phyloP scores from a whole-genome alignment of 352 stramenopile genomes.

The Globisporangium solare region DNA sequence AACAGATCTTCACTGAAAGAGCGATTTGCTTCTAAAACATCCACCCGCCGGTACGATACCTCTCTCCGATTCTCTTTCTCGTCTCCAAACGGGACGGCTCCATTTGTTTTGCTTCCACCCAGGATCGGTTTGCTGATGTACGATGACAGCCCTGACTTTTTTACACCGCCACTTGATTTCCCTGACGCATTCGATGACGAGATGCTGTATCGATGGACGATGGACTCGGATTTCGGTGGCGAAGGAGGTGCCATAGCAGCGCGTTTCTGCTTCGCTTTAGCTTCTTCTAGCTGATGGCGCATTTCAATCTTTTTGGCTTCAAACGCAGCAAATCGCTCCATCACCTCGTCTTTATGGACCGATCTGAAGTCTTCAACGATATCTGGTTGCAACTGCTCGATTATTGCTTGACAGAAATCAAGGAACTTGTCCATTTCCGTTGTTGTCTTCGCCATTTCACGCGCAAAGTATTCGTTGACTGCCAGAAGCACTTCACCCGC shows the following conservation, averaged over 20 bases:
- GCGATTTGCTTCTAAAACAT: constrained; percentile 64
- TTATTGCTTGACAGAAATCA: constrained; percentile 56
- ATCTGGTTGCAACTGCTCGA: constrained; percentile 62
- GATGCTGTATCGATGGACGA: constrained; percentile 32
- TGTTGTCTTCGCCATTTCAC: constrained; percentile 61
- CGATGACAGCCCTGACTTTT: constrained; percentile 34
- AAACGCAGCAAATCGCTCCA: constrained; percentile 73
- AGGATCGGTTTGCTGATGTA: constrained; percentile 66
- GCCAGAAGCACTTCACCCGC: constrained; percentile 73
- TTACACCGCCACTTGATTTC: constrained; percentile 17
- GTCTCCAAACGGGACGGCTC: constrained; percentile 16
- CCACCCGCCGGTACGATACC: constrained; percentile 65
- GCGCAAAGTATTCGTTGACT: constrained; percentile 77
- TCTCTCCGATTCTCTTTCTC: constrained; percentile 39
- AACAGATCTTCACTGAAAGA: constrained; percentile 57
- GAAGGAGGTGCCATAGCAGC: constrained; percentile 41
- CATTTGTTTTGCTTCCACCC: constrained; percentile 22
- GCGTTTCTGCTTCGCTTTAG: constrained; percentile 46
- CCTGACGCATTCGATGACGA: constrained; percentile 28
- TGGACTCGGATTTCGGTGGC: constrained; percentile 44
- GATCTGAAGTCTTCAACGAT: constrained; percentile 69
- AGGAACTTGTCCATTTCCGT: constrained; percentile 71
- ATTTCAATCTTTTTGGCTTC: constrained; percentile 85
- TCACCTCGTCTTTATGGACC: constrained; percentile 80
- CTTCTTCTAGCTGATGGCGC: constrained; percentile 73